Evolutionary conservation across 257 asterid species (phyloP), one percentile per base, ranked within the genome.

Genomic region (Oldenlandia corymbosa): DNA sequence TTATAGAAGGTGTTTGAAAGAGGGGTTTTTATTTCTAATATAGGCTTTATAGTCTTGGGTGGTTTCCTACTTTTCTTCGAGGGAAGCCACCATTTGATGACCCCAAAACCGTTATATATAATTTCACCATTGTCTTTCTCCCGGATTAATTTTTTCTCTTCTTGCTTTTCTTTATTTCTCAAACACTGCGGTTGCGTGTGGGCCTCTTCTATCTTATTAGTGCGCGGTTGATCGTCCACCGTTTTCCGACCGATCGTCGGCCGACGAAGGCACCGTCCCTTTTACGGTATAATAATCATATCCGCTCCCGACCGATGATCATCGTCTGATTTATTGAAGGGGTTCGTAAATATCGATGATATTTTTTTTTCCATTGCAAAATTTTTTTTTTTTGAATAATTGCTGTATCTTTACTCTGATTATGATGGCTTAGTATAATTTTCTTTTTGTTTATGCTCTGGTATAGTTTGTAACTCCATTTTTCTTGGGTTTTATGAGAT

Each of bases 21-120:
- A 3, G 6, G 6, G 9, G 39, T 12, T 43, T 10, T 43, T 12
- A 43, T 43, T 43, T 43, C 1, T 43, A 3, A 43, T 12, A 11
- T 43, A 12, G 0, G 48, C 7, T 52, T 52, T 26, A 24, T 2
- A 1, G 14, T 26, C 27, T 52, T 0, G 14, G n/a, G 5, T 5
- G 18, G 36, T 47, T 54, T 59, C 34, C 28, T 46, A 26, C 54
- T 32, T 64, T 64, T 49, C 34, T 30, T 45, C 49, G 21, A 14
- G 21, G 32, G 48, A 43, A 32, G 62, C 7, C 60, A 55, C 60
- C 37, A 64, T 34, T 64, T 32, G 58, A 64, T 64, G 68, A 64
- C 57, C 73, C 62, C n/a, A n/a, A n/a, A 68, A 51, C 65, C 66
- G 64, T 68, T 52, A 31, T 43, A 69, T 60, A 69, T 28, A 34